phyloP scores from a whole-genome alignment of 768 basidiomycete species.

The Leccinellum albellum region DNA sequence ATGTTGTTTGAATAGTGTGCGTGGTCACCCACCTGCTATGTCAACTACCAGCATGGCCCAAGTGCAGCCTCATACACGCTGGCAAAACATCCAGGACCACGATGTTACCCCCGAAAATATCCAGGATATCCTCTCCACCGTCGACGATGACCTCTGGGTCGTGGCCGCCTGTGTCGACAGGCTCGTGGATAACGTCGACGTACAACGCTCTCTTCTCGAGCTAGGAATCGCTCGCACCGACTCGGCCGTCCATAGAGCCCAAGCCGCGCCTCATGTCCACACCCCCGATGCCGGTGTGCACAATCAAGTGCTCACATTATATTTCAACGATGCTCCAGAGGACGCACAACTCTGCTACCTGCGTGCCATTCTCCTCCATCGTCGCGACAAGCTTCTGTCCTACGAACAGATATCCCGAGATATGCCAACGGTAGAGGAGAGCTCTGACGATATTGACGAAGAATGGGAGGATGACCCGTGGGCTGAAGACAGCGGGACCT shows the following conservation, averaged over 20 bases:
- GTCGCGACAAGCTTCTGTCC: constrained; percentile 70
- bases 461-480: constrained; percentile 62
- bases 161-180: constrained; percentile 71
- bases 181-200: constrained; percentile 50
- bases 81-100: constrained; percentile 54
- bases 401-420: constrained; percentile 57
- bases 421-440: constrained; percentile 26
- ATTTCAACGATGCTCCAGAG: constrained; percentile 54
- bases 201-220: constrained; percentile 57
- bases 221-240: constrained; percentile 61
- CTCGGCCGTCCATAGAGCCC: constrained; percentile 44
- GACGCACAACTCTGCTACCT: constrained; percentile 65
- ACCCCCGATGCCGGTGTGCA: constrained; percentile 15
- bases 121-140: constrained; percentile 42
- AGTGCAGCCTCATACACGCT: constrained; percentile 42
- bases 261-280: constrained; percentile 33
- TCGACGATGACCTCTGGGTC: constrained; percentile 74
- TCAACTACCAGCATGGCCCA: constrained; percentile 33
- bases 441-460: constrained; percentile 35
- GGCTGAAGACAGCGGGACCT: constrained; percentile 47
- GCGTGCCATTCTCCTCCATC: constrained; percentile 62
- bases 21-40: not conserved
- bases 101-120: constrained; percentile 54
- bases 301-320: constrained; percentile 36
- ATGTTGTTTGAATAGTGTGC: not conserved